Percentiles rank a stretch among this genome's conserved stretches.
Conservation (phyloP, 78 protist genomes). For the Neovahlkampfia damariscottae region DNA sequence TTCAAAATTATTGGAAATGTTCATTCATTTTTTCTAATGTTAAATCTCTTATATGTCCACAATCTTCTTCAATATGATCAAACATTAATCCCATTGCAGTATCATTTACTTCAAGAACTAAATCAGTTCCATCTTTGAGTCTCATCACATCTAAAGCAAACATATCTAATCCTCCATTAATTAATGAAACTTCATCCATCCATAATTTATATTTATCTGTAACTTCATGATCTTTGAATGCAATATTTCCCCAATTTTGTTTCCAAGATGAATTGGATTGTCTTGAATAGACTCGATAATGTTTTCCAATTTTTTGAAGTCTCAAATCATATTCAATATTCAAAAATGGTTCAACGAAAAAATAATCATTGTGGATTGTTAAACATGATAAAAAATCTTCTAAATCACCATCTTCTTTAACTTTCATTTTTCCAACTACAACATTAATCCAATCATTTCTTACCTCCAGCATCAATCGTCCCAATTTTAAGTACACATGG, state of each 20-base stretch:
- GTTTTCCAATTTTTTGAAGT: constrained; percentile 28
- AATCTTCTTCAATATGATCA: constrained; percentile 9
- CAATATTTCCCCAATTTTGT: background rate
- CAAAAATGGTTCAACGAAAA: constrained; percentile 19
- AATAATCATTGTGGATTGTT: constrained; percentile 12
- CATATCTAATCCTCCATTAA: constrained; percentile 31
- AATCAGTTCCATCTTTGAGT: constrained; percentile 28
- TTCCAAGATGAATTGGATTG: background rate
- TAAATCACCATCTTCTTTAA: constrained; percentile 8
- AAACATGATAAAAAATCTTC: background rate
- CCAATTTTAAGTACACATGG: constrained; percentile 20
- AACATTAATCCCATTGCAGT: constrained; percentile 21
- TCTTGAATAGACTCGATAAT: constrained; percentile 14
- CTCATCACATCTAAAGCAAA: constrained; percentile 21
- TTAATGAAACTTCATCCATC: constrained; percentile 13
- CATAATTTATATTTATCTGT: constrained; percentile 5
- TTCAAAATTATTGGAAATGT: background rate
- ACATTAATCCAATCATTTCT: constrained; percentile 14
- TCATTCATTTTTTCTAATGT: background rate
- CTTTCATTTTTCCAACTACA: constrained; percentile 22
- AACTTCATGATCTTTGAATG: background rate
- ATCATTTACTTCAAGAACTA: constrained; percentile 30
- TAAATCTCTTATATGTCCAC: constrained; percentile 9
- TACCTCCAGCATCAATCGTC: constrained; percentile 19
- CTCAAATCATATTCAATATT: constrained; percentile 15